These are phyloP conservation scores for Cryptococcus depauperatus DNA, from an alignment of 1,284 basidiomycete species.

Conservation along the genomic window DNA sequence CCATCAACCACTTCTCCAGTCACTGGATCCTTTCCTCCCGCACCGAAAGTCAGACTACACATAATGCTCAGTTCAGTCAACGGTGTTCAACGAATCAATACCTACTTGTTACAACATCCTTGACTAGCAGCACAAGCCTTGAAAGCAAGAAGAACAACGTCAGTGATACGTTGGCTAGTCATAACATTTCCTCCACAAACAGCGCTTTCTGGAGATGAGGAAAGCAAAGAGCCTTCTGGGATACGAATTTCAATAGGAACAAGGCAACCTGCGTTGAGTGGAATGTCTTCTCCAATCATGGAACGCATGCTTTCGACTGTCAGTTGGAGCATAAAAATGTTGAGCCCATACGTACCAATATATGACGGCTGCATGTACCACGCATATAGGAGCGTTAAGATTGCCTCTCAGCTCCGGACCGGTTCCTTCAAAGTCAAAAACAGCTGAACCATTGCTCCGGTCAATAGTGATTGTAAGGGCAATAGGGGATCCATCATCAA, in stretches of 20 bases:
- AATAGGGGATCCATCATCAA: slow-evolving; percentile 82
- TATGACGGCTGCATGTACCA: slow-evolving; percentile 86
- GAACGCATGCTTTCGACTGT: slow-evolving; percentile 53
- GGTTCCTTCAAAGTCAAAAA: slow-evolving; percentile 82
- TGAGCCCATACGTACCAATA: slow-evolving; percentile 51
- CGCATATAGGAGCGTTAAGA: slow-evolving; percentile 78
- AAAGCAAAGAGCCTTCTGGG: slow-evolving; percentile 68
- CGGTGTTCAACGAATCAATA: background rate
- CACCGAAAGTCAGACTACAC: slow-evolving; percentile 60
- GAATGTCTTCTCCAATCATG: slow-evolving; percentile 87
- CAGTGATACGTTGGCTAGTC: slow-evolving; percentile 86
- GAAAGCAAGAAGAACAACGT: slow-evolving; percentile 89
- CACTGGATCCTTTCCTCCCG: slow-evolving; percentile 64
- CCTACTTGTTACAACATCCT: slow-evolving; percentile 57
- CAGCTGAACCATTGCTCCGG: slow-evolving; percentile 64
- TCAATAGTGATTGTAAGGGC: slow-evolving; percentile 72
- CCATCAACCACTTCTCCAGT: slow-evolving; percentile 63
- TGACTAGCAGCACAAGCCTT: slow-evolving; percentile 86
- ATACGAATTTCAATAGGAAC: slow-evolving; percentile 49
- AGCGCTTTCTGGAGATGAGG: slow-evolving; percentile 75
- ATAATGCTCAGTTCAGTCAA: background rate
- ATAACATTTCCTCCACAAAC: slow-evolving; percentile 90
- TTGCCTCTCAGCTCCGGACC: slow-evolving; percentile 84
- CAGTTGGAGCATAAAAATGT: background rate
- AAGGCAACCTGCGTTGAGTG: slow-evolving; percentile 86